Percentiles rank a stretch among this genome's conserved stretches.
Evolutionary conservation across 257 asterid genomes (phyloP).

Genomic region (Buddleja alternifolia): DNA sequence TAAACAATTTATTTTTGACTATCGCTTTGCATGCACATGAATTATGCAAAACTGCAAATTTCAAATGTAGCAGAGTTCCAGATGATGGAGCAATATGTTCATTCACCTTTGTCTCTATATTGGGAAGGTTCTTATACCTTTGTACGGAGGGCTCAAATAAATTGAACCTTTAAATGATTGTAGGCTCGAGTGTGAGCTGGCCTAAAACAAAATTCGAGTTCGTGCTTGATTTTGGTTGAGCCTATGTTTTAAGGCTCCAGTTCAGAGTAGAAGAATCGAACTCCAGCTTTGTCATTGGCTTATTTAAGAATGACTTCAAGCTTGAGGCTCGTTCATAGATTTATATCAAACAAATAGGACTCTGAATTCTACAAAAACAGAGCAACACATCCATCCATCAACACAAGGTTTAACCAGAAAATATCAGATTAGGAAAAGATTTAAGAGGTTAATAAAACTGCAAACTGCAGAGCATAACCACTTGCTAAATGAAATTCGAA

Average conservation of each 20-base stretch:
- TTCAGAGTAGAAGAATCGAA: neutral
- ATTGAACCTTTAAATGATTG: neutral
- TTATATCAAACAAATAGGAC: neutral
- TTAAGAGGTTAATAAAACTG: neutral
- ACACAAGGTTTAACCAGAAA: neutral
- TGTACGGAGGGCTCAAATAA: no score
- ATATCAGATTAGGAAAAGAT: neutral
- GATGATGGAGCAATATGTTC: conserved; percentile 7
- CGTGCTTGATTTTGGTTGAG: neutral
- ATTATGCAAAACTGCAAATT: conserved; percentile 1
- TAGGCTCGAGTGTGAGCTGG: neutral
- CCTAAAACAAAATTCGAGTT: neutral
- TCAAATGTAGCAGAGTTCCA: conserved; percentile 1
- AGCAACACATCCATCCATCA: neutral
- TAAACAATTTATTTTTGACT: conserved; percentile 6
- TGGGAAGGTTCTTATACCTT: no score
- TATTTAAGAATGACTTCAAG: neutral
- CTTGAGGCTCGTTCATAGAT: neutral
- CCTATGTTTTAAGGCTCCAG: neutral
- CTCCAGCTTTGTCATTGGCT: neutral
- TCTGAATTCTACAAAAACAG: neutral
- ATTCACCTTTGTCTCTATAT: neutral
- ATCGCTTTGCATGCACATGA: conserved; percentile 18
- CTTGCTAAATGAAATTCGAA: neutral
- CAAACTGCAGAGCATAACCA: neutral